These are phyloP conservation scores for Penicillium steckii DNA, from an alignment of 495 filamentous ascomycete species.

Conservation along the genomic window DNA sequence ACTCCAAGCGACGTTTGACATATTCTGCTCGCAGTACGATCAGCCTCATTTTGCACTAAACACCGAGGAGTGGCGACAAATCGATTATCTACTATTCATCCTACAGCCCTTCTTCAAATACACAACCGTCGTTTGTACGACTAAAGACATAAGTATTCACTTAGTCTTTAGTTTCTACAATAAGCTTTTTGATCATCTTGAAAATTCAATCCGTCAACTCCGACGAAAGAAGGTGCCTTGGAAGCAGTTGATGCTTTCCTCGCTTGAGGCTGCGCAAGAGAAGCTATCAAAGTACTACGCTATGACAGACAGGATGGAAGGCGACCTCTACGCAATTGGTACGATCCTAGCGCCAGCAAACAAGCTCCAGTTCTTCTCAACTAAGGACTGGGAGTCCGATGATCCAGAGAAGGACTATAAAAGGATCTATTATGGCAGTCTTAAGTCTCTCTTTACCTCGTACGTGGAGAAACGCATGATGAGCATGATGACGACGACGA, in stretches of 20 bases:
- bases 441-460: too few relatives aligned
- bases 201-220: not conserved
- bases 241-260: conserved; percentile 8
- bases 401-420: too few relatives aligned
- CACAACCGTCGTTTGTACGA: conserved; percentile 15
- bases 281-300: conserved; percentile 11
- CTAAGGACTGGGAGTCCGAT: conserved; percentile 5
- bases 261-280: conserved; percentile 5
- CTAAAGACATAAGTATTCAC: conserved; percentile 15
- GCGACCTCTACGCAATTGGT: not conserved
- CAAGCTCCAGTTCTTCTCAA: conserved; percentile 15
- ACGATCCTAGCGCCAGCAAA: conserved; percentile 10
- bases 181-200: not conserved
- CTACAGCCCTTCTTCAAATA: conserved; percentile 4
- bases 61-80: conserved; percentile 12
- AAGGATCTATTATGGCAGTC: too few relatives aligned
- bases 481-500: conserved; percentile 1
- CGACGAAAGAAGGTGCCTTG: not conserved
- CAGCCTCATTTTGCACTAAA: conserved; percentile 10
- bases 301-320: not conserved
- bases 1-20: conserved; percentile 7
- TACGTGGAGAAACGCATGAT: too few relatives aligned
- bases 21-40: conserved; percentile 6
- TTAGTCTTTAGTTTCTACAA: conserved; percentile 17
- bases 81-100: conserved; percentile 9